These are phyloP conservation scores for Euphorbia pulcherrima DNA, from an alignment of 345 rosid species.

Conservation along the genomic window DNA sequence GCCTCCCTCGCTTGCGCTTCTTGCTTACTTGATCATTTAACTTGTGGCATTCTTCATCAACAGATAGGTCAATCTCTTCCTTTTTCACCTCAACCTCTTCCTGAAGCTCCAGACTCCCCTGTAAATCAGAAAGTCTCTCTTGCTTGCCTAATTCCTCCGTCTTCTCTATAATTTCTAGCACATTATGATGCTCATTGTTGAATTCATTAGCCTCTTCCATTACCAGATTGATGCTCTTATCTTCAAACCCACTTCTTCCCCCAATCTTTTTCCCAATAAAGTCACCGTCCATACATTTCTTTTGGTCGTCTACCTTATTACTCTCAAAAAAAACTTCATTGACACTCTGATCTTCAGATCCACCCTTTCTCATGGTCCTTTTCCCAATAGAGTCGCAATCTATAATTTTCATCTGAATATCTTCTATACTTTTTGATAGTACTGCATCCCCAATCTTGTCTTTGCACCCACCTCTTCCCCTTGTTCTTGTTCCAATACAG, in stretches of 20 bases:
- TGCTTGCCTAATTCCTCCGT: background rate
- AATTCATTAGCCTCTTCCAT: conserved; percentile 16
- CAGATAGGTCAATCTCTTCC: background rate
- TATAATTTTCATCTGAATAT: background rate
- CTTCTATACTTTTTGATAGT: background rate
- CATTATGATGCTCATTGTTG: background rate
- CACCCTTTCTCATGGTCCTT: background rate
- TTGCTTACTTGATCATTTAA: background rate
- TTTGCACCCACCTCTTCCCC: conserved; percentile 1
- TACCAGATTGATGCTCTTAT: conserved; percentile 14
- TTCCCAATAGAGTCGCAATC: background rate
- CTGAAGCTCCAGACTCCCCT: conserved; percentile 3
- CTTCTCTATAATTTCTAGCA: background rate
- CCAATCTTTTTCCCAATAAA: background rate
- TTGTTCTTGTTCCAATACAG: conserved; percentile 3
- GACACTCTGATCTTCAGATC: conserved; percentile 16
- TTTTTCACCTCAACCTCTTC: background rate
- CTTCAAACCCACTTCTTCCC: conserved; percentile 8
- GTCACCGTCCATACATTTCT: background rate
- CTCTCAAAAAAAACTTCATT: background rate
- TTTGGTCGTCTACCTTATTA: background rate
- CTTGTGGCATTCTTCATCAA: background rate
- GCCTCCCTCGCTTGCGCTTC: conserved; percentile 30
- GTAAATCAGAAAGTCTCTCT: conserved; percentile 36
- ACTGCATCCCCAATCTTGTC: conserved; percentile 16